Evolutionary conservation across 2,329 filamentous ascomycete species (phyloP), one percentile per base, ranked within the genome.

Genomic region (Lachnellula suecica): DNA sequence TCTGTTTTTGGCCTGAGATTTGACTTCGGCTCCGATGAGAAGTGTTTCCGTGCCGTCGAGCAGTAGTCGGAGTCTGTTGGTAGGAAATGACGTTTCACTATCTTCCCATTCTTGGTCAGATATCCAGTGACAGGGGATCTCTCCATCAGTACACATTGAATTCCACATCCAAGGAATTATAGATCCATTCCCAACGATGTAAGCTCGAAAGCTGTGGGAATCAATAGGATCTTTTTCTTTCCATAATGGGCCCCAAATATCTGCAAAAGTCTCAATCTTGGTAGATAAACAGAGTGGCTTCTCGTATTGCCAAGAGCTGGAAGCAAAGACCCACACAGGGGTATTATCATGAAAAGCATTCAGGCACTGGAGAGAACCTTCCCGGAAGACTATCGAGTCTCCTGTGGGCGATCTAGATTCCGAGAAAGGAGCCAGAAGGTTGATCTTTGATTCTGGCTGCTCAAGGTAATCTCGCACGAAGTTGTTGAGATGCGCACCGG

Each of bases 241-340:
- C 49, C 53, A 56, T 8, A 52, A 25, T 5, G 52, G 51, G 2
- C 54, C 52, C 51, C 54, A 54, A 1, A 57, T 49, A 23, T 57
- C 54, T 11, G 20, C 25, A 31, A 57, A 49, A 8, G 23, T 25
- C n/a, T n/a, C n/a, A n/a, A n/a, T n/a, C n/a, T 51, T 47, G 27
- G 51, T 52, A 19, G 38, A 54, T 25, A 45, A 20, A 6, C 44
- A 57, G 24, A 57, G n/a, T n/a, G n/a, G n/a, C n/a, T n/a, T n/a
- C n/a, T n/a, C n/a, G 19, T 43, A 54, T 2, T 54, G 23, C 9
- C 17, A 38, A 4, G 20, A 17, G 4, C 10, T 5, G 9, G 22
- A 17, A 23, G 13, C 44, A 27, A 54, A 51, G 1, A 47, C 31
- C 52, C 52, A 51, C 19, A 50, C 43, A 10, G 17, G 25, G 40